Evolutionary conservation across 768 basidiomycete species (phyloP).

Genomic region (Hemileccinum rubropunctum): DNA sequence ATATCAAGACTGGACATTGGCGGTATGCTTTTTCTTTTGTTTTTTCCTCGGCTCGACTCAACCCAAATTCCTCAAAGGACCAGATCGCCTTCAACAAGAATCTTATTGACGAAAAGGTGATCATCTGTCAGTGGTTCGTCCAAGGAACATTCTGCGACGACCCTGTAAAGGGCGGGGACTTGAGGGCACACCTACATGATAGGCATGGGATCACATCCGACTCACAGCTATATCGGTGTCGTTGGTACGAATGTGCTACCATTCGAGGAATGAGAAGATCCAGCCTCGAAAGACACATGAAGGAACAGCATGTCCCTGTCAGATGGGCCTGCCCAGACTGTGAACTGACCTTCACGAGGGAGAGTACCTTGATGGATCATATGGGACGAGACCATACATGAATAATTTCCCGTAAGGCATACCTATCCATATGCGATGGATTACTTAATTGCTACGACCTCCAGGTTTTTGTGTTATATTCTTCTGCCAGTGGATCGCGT

Average conservation of each 20-base stretch:
- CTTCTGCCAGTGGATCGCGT: background rate
- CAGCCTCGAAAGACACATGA: constrained; percentile 9
- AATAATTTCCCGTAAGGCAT: background rate
- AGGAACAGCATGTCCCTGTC: constrained; percentile 9
- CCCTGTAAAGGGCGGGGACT: background rate
- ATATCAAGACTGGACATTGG: background rate
- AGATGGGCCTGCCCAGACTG: constrained; percentile 13
- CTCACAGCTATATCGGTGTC: constrained; percentile 1
- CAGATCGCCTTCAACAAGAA: constrained; percentile 1
- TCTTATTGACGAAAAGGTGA: background rate
- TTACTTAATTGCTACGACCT: background rate
- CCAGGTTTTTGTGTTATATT: background rate
- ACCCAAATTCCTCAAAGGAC: background rate
- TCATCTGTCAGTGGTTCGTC: constrained; percentile 6
- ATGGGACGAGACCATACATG: background rate
- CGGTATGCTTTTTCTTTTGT: background rate
- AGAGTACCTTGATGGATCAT: background rate
- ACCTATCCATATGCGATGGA: background rate
- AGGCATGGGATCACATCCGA: constrained; percentile 4
- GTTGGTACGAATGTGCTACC: constrained; percentile 4
- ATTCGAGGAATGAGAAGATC: constrained; percentile 1
- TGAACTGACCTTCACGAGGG: constrained; percentile 1
- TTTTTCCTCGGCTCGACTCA: background rate
- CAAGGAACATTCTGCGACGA: background rate
- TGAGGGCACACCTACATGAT: constrained; percentile 4